Base-by-base conservation (phyloP, 768 basidiomycete species). In the Sarcodon sp. region DNA sequence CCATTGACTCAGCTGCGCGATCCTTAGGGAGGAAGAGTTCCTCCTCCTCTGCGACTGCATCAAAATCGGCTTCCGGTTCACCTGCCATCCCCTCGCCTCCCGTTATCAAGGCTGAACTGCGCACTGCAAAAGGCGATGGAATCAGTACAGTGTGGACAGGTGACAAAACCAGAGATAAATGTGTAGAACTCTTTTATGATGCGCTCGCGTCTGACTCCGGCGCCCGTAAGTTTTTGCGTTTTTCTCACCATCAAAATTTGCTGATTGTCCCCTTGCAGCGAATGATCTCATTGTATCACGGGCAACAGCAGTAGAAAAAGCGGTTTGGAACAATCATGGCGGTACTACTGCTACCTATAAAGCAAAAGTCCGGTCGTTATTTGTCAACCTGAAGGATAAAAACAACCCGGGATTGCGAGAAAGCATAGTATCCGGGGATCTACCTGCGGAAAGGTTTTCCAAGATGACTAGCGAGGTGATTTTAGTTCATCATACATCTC, bases 341-440 rank as follows among this genome's bases (percentile, higher is more conserved):
- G 69, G 72, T 1, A 76, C 64, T 0, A 63, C 63, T 0, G 59
- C 68, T 10, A 61, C 57, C 3, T 91, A 91, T 64, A 82, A 80
- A 54, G 63, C 68, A 55, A 96, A 88, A 62, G 87, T 98, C 52
- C 81, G 96, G 31, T 82, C 83, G 27, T 64, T 97, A 41, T 93
- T 78, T 60, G 83, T 94, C 55, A 98, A 98, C 64, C 72, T 99
- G 56, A 97, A 96, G 64, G 93, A 94, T 64, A 92, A 90, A 67
- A 79, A 82, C 55, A 99, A 99, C 64, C 91, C 92, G 12, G 73
- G 74, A 31, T 62, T 99, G 48, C 73, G 93, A 39, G 87, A 86
- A 59, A 83, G 78, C 55, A 77, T 99, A 51, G 85, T 94, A 33
- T 77, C 81, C 36, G 94, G 94, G 1, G 82, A 86, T 15, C 64